Percentiles rank a stretch among this genome's conserved stretches.
phyloP scores from a whole-genome alignment of 352 stramenopile genomes.

The Pythium scleroteichum region DNA sequence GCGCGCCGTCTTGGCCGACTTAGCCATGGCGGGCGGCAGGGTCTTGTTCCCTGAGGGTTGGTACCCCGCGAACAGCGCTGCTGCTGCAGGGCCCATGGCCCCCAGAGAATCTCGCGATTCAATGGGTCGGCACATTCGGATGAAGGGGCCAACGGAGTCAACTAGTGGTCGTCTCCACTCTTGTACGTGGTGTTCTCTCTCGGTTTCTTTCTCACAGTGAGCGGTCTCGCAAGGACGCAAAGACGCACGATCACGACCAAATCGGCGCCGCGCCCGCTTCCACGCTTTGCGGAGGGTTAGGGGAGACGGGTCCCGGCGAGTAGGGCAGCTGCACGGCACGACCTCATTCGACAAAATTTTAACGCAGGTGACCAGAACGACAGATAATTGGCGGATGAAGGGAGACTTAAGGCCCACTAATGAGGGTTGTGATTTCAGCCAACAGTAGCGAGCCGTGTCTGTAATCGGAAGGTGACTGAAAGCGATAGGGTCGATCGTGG shows the following conservation, averaged over 20 bases:
- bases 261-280: constrained; percentile 4
- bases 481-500: constrained; percentile 12
- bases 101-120: constrained; percentile 81
- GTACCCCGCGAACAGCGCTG: constrained; percentile 76
- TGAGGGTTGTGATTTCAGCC: constrained; percentile 9
- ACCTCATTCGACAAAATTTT: constrained; percentile 24
- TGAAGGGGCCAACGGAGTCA: constrained; percentile 19
- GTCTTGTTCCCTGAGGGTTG: constrained; percentile 49
- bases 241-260: constrained; percentile 15
- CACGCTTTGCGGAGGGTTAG: constrained; percentile 1
- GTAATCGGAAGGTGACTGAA: constrained; percentile 27
- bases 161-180: constrained; percentile 22
- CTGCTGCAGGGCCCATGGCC: constrained; percentile 71
- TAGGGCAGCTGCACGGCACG: constrained; percentile 3
- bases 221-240: constrained; percentile 18
- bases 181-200: constrained; percentile 14
- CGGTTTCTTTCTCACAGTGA: constrained; percentile 36
- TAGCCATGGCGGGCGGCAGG: constrained; percentile 21
- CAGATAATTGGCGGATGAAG: background rate
- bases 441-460: constrained; percentile 1
- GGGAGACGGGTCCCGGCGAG: constrained; percentile 2
- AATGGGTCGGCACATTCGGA: constrained; percentile 80
- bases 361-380: background rate
- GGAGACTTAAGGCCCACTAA: background rate
- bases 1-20: constrained; percentile 14